phyloP scores from a whole-genome alignment of 305 asterid species.

The Rubia peregrina region DNA sequence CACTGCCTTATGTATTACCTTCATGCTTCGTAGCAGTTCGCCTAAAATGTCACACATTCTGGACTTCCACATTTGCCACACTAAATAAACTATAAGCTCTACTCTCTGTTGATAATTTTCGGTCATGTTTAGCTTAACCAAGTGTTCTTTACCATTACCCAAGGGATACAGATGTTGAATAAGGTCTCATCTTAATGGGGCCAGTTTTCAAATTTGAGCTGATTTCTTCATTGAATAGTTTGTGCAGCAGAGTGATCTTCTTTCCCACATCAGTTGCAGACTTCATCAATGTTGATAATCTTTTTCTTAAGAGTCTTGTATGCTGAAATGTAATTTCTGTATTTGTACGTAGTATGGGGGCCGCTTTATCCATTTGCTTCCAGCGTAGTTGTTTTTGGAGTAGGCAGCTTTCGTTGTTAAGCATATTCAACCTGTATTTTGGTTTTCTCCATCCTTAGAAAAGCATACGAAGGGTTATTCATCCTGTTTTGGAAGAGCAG shows the following conservation, averaged over 20 bases:
- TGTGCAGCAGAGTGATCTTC: neutral
- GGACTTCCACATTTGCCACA: neutral
- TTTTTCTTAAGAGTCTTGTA: slow-evolving; percentile 2
- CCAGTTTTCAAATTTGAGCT: neutral
- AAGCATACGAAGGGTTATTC: neutral
- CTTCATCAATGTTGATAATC: neutral
- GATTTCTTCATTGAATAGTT: neutral
- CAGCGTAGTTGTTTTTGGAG: neutral
- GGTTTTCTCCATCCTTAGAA: neutral
- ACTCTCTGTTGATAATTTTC: neutral
- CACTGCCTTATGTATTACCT: neutral
- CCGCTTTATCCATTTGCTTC: neutral
- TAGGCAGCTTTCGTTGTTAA: neutral
- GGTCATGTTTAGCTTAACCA: neutral
- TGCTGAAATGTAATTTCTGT: slow-evolving; percentile 48
- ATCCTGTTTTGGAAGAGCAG: neutral
- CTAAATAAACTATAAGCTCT: neutral
- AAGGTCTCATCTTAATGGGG: neutral
- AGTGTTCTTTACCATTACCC: neutral
- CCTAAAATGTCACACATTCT: neutral
- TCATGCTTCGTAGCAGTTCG: neutral
- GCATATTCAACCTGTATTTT: no score
- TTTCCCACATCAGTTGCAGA: neutral
- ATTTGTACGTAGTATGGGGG: neutral
- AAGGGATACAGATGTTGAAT: neutral